Conservation (phyloP, 441 rosid genomes). For the Arabidopsis lyrata region DNA sequence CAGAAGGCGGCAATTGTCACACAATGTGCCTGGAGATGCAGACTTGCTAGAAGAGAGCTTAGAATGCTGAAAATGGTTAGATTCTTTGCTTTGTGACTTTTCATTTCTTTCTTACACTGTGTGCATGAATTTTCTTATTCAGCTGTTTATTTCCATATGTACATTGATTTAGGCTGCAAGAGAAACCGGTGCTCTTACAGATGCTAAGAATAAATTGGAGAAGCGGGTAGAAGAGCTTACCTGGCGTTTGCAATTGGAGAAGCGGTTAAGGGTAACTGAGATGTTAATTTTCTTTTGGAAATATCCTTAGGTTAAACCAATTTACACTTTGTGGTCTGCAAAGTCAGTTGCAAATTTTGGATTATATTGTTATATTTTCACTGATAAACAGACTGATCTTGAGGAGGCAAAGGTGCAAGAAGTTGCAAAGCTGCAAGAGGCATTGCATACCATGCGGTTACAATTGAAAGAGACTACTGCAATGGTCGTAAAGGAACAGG, state of each 20-base stretch:
- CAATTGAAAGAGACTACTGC: slow-evolving; percentile 84
- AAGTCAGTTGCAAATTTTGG: slow-evolving; percentile 23
- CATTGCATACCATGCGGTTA: slow-evolving; percentile 68
- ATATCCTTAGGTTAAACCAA: slow-evolving; percentile 7
- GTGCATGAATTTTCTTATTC: slow-evolving; percentile 29
- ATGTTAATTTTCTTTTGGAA: slow-evolving; percentile 20
- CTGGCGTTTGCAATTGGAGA: slow-evolving; percentile 98
- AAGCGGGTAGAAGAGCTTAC: slow-evolving; percentile 99
- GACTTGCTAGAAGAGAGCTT: slow-evolving; percentile 96
- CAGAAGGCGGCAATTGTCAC: slow-evolving; percentile 83
- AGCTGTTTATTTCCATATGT: slow-evolving; percentile 32
- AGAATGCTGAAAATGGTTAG: slow-evolving; percentile 91
- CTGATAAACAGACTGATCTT: slow-evolving; percentile 73
- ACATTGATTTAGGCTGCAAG: slow-evolving; percentile 81
- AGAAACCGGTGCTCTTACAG: slow-evolving; percentile 99
- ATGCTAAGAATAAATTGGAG: slow-evolving; percentile 96
- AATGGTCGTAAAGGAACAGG: slow-evolving; percentile 76
- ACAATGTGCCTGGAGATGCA: slow-evolving; percentile 98
- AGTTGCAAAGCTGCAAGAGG: slow-evolving; percentile 80
- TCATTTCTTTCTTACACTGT: background rate
- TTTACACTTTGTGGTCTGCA: slow-evolving; percentile 22
- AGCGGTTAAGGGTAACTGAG: slow-evolving; percentile 83
- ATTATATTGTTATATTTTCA: slow-evolving; percentile 36
- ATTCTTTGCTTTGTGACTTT: slow-evolving; percentile 41
- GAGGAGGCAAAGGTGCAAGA: slow-evolving; percentile 97